Conservation (phyloP, 768 basidiomycete species). For the Infundibulicybe gibba region DNA sequence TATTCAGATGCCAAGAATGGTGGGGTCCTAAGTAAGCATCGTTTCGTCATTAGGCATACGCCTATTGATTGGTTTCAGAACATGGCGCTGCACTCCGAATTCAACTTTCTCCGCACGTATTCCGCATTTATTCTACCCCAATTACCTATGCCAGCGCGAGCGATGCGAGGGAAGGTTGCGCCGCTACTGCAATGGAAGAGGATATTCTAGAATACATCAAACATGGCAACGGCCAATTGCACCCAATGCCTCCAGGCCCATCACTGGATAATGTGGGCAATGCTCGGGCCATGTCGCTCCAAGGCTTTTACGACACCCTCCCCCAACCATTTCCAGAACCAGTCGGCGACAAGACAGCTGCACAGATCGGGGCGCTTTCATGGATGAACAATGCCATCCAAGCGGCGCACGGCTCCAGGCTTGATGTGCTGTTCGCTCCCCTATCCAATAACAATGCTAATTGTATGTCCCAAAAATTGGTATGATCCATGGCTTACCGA, state of each 20-base stretch:
- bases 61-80: slow-evolving; percentile 40
- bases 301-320: slow-evolving; percentile 60
- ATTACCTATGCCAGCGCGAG: slow-evolving; percentile 32
- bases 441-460: slow-evolving; percentile 36
- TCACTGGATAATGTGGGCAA: neutral
- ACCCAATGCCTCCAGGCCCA: slow-evolving; percentile 18
- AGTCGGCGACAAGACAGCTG: slow-evolving; percentile 39
- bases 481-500: slow-evolving; percentile 2
- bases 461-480: slow-evolving; percentile 29
- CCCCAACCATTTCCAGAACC: slow-evolving; percentile 61
- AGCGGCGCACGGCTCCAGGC: slow-evolving; percentile 45
- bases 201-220: slow-evolving; percentile 58
- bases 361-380: slow-evolving; percentile 50
- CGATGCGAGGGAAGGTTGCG: slow-evolving; percentile 52
- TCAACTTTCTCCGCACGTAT: slow-evolving; percentile 44
- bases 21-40: slow-evolving; percentile 31
- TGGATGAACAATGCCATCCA: slow-evolving; percentile 53
- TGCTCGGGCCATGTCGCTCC: slow-evolving; percentile 36
- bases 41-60: neutral
- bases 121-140: slow-evolving; percentile 48
- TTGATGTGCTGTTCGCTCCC: slow-evolving; percentile 37
- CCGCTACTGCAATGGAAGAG: slow-evolving; percentile 46
- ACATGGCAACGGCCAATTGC: slow-evolving; percentile 47
- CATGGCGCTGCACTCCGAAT: slow-evolving; percentile 58
- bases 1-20: slow-evolving; percentile 42